These are phyloP conservation scores for Zygnema circumcarinatum DNA, from an alignment of 139 green algal species.

Conservation along the genomic window DNA sequence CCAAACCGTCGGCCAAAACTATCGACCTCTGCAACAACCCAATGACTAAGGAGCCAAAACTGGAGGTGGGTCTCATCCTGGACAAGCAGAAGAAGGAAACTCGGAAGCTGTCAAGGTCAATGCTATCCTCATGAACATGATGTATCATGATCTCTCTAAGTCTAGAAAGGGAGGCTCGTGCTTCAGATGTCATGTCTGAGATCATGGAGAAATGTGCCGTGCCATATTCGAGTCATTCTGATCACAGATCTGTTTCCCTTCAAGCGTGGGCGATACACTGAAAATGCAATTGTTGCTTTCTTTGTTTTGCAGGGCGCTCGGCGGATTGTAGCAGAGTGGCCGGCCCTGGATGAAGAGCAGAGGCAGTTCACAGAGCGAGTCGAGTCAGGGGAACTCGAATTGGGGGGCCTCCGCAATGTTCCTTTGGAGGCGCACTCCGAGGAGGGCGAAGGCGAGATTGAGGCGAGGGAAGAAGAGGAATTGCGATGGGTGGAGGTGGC, in stretches of 20 bases:
- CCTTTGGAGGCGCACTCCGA: neutral
- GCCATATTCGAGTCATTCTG: too few relatives aligned
- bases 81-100: too few relatives aligned
- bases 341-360: conserved; percentile 79
- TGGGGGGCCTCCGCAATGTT: neutral
- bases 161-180: too few relatives aligned
- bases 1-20: conserved; percentile 88
- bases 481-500: neutral
- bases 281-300: neutral
- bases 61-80: conserved; percentile 69
- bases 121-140: too few relatives aligned
- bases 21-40: conserved; percentile 99
- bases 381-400: conserved; percentile 24
- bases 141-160: too few relatives aligned
- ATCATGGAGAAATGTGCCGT: too few relatives aligned
- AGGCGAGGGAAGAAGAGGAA: neutral
- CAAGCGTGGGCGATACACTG: too few relatives aligned
- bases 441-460: neutral
- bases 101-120: too few relatives aligned
- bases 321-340: conserved; percentile 94
- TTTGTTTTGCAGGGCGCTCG: conserved; percentile 68
- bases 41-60: conserved; percentile 99
- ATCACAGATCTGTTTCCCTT: too few relatives aligned
- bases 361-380: conserved; percentile 68
- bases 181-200: too few relatives aligned